Evolutionary conservation across 345 rosid genomes (phyloP).

Genomic region (Camelina sativa): DNA sequence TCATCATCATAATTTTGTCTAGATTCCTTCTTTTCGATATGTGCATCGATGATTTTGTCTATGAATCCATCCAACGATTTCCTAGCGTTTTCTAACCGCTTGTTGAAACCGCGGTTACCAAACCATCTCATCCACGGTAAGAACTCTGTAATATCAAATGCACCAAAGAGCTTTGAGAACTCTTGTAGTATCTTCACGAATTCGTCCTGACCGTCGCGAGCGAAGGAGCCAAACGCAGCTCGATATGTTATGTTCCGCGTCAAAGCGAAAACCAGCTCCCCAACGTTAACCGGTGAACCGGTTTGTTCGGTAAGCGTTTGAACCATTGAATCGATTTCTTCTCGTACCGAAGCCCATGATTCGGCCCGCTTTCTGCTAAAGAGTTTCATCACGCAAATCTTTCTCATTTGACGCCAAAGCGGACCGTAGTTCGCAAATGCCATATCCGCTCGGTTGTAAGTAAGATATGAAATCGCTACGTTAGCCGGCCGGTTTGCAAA

Average conservation of each 20-base stretch:
- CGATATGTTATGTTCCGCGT: constrained; percentile 74
- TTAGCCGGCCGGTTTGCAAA: constrained; percentile 82
- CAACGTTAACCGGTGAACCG: constrained; percentile 62
- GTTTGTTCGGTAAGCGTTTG: constrained; percentile 42
- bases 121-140: constrained; percentile 79
- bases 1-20: constrained; percentile 13
- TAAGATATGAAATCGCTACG: constrained; percentile 67
- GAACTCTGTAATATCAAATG: constrained; percentile 77
- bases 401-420: constrained; percentile 91
- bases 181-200: constrained; percentile 78
- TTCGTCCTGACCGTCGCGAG: constrained; percentile 68
- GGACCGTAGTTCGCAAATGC: constrained; percentile 96
- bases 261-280: constrained; percentile 68
- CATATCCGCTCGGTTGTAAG: constrained; percentile 86
- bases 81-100: constrained; percentile 67
- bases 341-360: constrained; percentile 89
- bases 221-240: constrained; percentile 81
- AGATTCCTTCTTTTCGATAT: constrained; percentile 50
- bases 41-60: constrained; percentile 75
- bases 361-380: constrained; percentile 84
- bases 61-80: constrained; percentile 68
- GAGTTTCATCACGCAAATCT: constrained; percentile 78
- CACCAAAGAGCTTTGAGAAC: constrained; percentile 88
- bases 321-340: constrained; percentile 64
- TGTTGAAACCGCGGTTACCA: constrained; percentile 52